These are phyloP conservation scores for Leptographium galeiforme DNA, from an alignment of 2,329 filamentous ascomycete genomes.

Conservation along the genomic window DNA sequence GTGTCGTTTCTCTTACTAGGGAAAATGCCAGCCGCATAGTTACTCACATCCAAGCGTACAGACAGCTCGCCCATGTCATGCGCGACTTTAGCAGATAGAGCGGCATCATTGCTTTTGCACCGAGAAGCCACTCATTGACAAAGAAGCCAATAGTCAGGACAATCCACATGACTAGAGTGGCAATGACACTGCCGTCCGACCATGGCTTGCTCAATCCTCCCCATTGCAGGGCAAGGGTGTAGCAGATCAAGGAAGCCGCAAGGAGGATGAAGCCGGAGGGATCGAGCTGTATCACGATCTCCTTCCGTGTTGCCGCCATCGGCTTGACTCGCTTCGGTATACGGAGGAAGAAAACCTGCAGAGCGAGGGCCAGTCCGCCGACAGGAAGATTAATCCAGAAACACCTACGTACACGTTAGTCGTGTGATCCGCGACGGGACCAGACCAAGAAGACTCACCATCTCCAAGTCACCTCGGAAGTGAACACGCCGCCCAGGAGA, in stretches of 20 bases:
- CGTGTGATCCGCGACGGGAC: neutral
- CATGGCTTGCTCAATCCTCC: neutral
- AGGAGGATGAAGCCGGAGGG: neutral
- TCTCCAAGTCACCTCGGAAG: neutral
- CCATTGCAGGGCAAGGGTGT: neutral
- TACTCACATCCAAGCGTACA: neutral
- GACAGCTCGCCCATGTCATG: neutral
- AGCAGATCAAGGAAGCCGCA: neutral
- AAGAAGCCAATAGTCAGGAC: neutral
- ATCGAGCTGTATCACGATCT: neutral
- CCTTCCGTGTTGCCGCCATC: neutral
- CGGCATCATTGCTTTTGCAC: neutral
- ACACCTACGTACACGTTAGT: neutral
- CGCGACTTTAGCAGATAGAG: neutral
- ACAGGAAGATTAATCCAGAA: constrained; percentile 1
- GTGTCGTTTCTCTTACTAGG: neutral
- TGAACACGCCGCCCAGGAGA: neutral
- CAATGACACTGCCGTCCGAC: neutral
- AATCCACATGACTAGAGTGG: neutral
- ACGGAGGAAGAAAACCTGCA: neutral
- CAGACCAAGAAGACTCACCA: neutral
- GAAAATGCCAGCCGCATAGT: neutral
- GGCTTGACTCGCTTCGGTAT: neutral
- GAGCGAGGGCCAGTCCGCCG: neutral
- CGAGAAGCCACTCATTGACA: neutral